Evolutionary conservation across 1,284 basidiomycete genomes (phyloP), one percentile per base, ranked within the genome.

Genomic region (Ceratobasidium sp.): DNA sequence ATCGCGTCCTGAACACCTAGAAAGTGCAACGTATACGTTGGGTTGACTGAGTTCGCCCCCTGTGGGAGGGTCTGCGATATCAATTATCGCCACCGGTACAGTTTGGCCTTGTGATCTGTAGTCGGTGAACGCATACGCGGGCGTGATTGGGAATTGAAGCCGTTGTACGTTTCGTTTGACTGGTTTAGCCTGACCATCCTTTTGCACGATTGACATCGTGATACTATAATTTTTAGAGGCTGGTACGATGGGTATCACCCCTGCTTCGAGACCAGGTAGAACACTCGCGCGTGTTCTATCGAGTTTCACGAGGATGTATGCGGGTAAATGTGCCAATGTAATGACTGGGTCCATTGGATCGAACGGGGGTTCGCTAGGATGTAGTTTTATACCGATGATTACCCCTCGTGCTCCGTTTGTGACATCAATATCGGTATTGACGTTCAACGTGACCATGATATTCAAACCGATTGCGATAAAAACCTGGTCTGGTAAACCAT

Each of bases 401-500:
- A 34, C 32, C 5, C 78, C 78, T 40, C 69, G 19, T 1, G 75
- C 54, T n/a, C 77, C 54, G 49, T 77, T 78, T 1, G 65, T 64
- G 17, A 78, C 34, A 43, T 78, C 65, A 19, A 66, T 51, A 40
- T 78, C 66, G 7, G 74, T 78, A 17, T 77, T 44, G 7, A 78
- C 57, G 7, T 78, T 78, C n/a, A 46, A 44, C 0, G 76, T 77
- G 11, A 77, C 77, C 77, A 78, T 77, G 6, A 62, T 65, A 5
- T 77, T 37, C 85, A 86, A 86, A 0, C 87, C 86, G 0, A 85
- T 79, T 0, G 84, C 83, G 0, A 87, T 25, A 56, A 84, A 79
- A 2, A 87, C 76, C 5, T 13, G 1, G 9, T 64, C 61, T 43
- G 61, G 61, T 37, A 56, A 22, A 11, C 44, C 19, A 2, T 22